A percentile compares a stretch with the other conserved stretches of the same genome.
These are phyloP conservation scores for Beauveria sp. DNA, from an alignment of 2,329 filamentous ascomycete genomes.

Conservation along the genomic window DNA sequence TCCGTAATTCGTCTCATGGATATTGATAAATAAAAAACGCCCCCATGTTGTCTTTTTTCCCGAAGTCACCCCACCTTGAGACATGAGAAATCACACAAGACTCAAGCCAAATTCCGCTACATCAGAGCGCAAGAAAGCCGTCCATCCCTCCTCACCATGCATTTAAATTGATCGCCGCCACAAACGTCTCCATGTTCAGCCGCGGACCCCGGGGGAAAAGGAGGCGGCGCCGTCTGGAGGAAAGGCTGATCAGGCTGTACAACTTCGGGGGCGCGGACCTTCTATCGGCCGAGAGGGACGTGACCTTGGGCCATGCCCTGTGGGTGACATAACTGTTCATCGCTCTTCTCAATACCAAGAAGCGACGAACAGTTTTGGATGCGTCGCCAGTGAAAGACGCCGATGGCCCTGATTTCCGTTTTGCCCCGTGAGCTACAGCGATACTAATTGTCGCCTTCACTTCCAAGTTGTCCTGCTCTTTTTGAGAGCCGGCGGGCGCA, in stretches of 20 bases:
- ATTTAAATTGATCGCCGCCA: background rate
- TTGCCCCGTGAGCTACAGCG: background rate
- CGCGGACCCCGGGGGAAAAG: background rate
- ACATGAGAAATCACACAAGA: too few relatives aligned
- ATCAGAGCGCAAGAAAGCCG: background rate
- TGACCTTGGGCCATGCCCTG: too few relatives aligned
- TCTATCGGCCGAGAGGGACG: background rate
- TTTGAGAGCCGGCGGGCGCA: background rate
- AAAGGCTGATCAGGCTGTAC: background rate
- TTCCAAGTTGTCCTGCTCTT: background rate
- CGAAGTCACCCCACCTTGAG: too few relatives aligned
- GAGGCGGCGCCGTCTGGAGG: background rate
- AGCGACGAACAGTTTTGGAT: too few relatives aligned
- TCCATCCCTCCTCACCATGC: background rate
- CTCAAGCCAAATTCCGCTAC: background rate
- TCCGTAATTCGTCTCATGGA: background rate
- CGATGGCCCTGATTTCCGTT: background rate
- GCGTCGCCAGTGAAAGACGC: background rate
- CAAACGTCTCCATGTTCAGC: background rate
- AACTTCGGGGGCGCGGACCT: background rate
- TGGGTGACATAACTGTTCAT: too few relatives aligned
- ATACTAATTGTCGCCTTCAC: background rate
- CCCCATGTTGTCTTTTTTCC: too few relatives aligned
- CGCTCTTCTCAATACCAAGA: too few relatives aligned
- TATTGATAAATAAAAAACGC: background rate